Evolutionary conservation across 2,329 filamentous ascomycete species (phyloP).

Genomic region (Elsinoe batatas): DNA sequence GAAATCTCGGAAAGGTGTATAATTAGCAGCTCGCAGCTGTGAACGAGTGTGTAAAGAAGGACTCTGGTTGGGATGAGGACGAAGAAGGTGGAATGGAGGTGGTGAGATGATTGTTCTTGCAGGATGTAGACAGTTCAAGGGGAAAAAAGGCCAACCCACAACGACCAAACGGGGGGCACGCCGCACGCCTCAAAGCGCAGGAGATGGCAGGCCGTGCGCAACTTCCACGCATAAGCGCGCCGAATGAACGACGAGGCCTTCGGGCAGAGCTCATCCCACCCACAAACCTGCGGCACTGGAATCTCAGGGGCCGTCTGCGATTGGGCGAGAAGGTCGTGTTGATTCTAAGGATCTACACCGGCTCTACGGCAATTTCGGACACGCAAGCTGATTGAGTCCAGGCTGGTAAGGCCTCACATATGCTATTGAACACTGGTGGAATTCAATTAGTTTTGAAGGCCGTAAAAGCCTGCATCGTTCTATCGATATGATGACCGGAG

Average conservation of each 20-base stretch:
- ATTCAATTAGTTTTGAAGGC: background rate
- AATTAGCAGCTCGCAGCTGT: constrained; percentile 8
- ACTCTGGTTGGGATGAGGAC: constrained; percentile 2
- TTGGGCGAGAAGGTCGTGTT: constrained; percentile 7
- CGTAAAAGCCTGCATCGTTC: background rate
- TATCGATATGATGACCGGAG: background rate
- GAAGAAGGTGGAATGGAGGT: constrained; percentile 10
- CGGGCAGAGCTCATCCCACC: background rate
- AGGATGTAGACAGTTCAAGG: background rate
- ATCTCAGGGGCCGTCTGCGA: constrained; percentile 9
- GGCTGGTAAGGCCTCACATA: background rate
- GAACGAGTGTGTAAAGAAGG: constrained; percentile 11
- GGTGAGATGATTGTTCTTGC: background rate
- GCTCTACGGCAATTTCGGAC: constrained; percentile 10
- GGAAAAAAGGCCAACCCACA: background rate
- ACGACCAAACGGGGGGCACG: background rate
- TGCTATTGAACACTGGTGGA: background rate
- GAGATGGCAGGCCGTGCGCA: background rate
- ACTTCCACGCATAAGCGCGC: constrained; percentile 8
- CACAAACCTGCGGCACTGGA: background rate
- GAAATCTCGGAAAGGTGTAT: background rate
- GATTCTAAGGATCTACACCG: constrained; percentile 3
- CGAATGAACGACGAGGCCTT: constrained; percentile 4
- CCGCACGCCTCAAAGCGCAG: background rate
- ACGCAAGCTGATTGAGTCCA: constrained; percentile 2